Evolutionary conservation across 2,329 filamentous ascomycete genomes (phyloP), one percentile per base, ranked within the genome.

Genomic region (Pseudogymnoascus sp.): DNA sequence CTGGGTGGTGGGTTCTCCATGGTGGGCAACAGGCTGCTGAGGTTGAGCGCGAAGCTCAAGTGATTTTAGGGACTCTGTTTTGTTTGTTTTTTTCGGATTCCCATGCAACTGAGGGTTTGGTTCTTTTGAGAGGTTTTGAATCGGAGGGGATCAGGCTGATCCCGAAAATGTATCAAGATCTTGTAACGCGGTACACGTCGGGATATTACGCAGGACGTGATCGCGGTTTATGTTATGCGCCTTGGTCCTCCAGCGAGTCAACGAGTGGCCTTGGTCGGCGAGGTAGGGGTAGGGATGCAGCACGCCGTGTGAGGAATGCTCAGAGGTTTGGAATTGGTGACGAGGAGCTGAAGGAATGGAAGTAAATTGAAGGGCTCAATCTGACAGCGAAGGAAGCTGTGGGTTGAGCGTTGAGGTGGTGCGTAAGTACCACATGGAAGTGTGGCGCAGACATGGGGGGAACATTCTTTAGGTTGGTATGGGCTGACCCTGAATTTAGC

Each of bases 141-240:
- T 50, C 23, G 23, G 44, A 28, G 23, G 42, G 44, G 23, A 28
- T 16, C 21, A 50, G 44, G 44, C 44, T 50, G 44, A 50, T 28
- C 44, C 44, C 44, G 44, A 50, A 50, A 50, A 50, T 50, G 44
- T 50, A 50, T 50, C 44, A 50, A 50, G 44, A 50, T 25, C 44
- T 50, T 50, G 44, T 50, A 50, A 50, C 44, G 44, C 44, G 44
- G 44, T 50, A 50, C 44, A 50, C 23, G 44, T 50, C 44, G 23
- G 44, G 44, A 50, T 50, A 50, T 50, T 50, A 50, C 23, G 14
- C 14, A 50, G 44, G 44, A 50, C 44, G 44, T 50, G 44, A 21
- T 46, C 12, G 42, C 42, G 11, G 42, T 46, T 46, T 50, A 50
- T 50, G 7, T 50, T 50, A 50, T 50, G 44, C 44, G 44, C 44